Percentiles rank a stretch among this genome's conserved stretches.
These are phyloP conservation scores for Fusarium coicis DNA, from an alignment of 2,329 filamentous ascomycete genomes.

Conservation along the genomic window DNA sequence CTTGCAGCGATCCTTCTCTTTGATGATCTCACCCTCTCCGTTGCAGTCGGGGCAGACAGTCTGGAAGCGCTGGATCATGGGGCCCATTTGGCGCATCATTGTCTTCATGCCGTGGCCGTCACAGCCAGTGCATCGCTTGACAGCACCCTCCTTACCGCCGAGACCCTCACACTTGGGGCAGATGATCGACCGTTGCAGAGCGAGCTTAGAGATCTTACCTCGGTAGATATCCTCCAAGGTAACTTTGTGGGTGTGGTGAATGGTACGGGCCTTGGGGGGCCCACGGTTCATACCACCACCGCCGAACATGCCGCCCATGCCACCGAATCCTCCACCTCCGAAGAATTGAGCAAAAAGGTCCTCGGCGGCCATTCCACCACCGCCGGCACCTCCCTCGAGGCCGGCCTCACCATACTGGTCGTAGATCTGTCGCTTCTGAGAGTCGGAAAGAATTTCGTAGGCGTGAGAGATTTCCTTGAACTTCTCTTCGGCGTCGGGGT, in stretches of 20 bases:
- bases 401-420: slow-evolving; percentile 98
- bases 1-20: slow-evolving; percentile 98
- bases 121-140: slow-evolving; percentile 90
- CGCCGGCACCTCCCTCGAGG: slow-evolving; percentile 85
- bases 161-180: slow-evolving; percentile 94
- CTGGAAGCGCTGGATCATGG: slow-evolving; percentile 99
- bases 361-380: slow-evolving; percentile 90
- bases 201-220: slow-evolving; percentile 97
- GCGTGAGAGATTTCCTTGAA: slow-evolving; percentile 98
- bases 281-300: slow-evolving; percentile 76
- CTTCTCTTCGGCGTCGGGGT: slow-evolving; percentile 92
- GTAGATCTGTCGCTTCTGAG: slow-evolving; percentile 91
- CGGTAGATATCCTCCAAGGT: slow-evolving; percentile 98
- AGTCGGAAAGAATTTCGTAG: slow-evolving; percentile 93
- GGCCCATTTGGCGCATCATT: slow-evolving; percentile 99
- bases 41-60: slow-evolving; percentile 98
- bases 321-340: slow-evolving; percentile 68
- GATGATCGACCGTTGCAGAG: slow-evolving; percentile 96
- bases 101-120: slow-evolving; percentile 98
- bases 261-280: slow-evolving; percentile 89
- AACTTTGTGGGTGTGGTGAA: slow-evolving; percentile 98
- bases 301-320: slow-evolving; percentile 80
- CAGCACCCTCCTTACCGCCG: slow-evolving; percentile 97
- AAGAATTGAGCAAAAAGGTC: slow-evolving; percentile 99
- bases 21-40: slow-evolving; percentile 95